Percentiles rank a stretch among this genome's conserved stretches.
phyloP scores from a whole-genome alignment of 2,329 filamentous ascomycete species.

The Lithohypha guttulata region DNA sequence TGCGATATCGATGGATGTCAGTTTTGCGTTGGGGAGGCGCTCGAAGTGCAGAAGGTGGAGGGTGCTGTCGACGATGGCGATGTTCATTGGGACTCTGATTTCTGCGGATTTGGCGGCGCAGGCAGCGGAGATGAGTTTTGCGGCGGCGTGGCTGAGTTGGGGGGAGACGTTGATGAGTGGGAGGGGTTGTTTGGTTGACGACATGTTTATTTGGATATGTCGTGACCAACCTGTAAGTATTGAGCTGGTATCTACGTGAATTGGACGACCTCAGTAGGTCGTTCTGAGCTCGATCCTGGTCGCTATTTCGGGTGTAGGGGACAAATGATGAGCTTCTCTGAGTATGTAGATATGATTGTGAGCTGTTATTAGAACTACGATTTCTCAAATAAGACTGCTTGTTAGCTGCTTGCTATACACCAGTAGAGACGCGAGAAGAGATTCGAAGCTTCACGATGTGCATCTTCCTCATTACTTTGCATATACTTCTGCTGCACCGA shows the following conservation, averaged over 20 bases:
- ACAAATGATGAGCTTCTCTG: no score
- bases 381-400: no score
- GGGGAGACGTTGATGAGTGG: slow-evolving; percentile 15
- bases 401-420: no score
- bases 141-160: slow-evolving; percentile 19
- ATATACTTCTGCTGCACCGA: no score
- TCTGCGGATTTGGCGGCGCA: slow-evolving; percentile 19
- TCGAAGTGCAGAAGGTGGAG: slow-evolving; percentile 33
- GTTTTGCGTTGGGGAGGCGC: slow-evolving; percentile 41
- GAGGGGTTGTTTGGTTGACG: not conserved
- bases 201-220: not conserved
- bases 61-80: slow-evolving; percentile 24
- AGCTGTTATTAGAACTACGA: no score
- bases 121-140: slow-evolving; percentile 21
- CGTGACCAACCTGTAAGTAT: not conserved
- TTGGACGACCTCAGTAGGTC: not conserved
- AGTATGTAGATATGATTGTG: no score
- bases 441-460: no score
- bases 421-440: no score
- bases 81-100: slow-evolving; percentile 23
- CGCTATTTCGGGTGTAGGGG: no score
- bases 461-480: no score
- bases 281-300: not conserved
- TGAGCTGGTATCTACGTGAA: not conserved
- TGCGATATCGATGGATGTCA: slow-evolving; percentile 46